phyloP scores from a whole-genome alignment of 2,329 filamentous ascomycete genomes.

The Colletotrichum cereale region DNA sequence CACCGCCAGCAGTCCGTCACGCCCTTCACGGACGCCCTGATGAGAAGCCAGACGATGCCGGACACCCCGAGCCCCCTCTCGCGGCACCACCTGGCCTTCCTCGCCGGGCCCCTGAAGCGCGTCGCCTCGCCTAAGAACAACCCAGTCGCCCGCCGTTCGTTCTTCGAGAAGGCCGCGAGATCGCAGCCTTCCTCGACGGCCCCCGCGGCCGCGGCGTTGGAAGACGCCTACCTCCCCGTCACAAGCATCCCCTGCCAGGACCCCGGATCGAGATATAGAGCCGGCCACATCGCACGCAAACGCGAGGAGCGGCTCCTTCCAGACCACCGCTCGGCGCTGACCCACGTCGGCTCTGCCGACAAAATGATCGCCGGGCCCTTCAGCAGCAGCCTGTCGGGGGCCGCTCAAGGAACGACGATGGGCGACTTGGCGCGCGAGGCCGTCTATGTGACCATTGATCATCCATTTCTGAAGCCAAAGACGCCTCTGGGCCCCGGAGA shows the following conservation, averaged over 20 bases:
- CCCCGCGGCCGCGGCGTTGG: not conserved
- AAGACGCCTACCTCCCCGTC: not conserved
- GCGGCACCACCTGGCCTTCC: not conserved
- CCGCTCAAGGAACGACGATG: not conserved
- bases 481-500: not conserved
- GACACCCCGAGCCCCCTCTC: not conserved
- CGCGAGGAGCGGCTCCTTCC: not conserved
- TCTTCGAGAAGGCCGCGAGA: not conserved
- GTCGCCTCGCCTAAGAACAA: not conserved
- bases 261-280: slow-evolving; percentile 3
- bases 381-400: not conserved
- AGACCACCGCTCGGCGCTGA: not conserved
- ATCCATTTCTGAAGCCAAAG: no score
- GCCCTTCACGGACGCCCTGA: not conserved
- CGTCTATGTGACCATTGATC: not conserved
- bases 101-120: not conserved
- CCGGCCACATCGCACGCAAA: not conserved
- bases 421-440: not conserved
- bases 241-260: slow-evolving; percentile 3
- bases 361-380: not conserved
- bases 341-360: not conserved
- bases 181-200: not conserved
- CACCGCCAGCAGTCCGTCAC: not conserved
- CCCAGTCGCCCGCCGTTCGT: not conserved
- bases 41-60: not conserved